A percentile compares a stretch with the other conserved stretches of the same genome.
phyloP scores from a whole-genome alignment of 148 eudicot species.

The Dianthus caryophyllus region DNA sequence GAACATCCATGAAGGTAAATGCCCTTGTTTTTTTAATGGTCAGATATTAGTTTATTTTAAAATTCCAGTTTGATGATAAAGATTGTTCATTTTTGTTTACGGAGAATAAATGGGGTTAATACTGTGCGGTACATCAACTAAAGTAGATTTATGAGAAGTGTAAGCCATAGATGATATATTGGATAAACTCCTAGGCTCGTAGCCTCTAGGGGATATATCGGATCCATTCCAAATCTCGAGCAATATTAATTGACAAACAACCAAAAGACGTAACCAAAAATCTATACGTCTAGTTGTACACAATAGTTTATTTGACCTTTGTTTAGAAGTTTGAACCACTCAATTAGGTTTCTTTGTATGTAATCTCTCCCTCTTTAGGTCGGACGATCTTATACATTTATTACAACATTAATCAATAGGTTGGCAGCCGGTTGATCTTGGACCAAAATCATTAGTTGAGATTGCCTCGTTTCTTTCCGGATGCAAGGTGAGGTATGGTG shows the following conservation, averaged over 20 bases:
- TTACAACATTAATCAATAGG: constrained; percentile 40
- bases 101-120: not conserved
- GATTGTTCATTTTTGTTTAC: not conserved
- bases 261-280: too few relatives aligned
- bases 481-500: constrained; percentile 60
- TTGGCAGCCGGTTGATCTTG: constrained; percentile 84
- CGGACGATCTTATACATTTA: not conserved
- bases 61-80: not conserved
- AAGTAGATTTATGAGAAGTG: not conserved
- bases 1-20: constrained; percentile 50
- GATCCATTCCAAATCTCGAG: too few relatives aligned
- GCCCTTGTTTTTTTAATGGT: not conserved
- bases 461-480: constrained; percentile 51
- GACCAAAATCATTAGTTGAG: constrained; percentile 57
- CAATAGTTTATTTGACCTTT: too few relatives aligned
- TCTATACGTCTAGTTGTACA: too few relatives aligned
- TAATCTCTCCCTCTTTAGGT: not conserved
- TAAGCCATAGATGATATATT: too few relatives aligned
- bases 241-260: too few relatives aligned
- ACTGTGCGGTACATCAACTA: not conserved
- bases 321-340: too few relatives aligned
- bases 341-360: not conserved
- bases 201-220: too few relatives aligned
- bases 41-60: not conserved
- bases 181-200: too few relatives aligned